These are phyloP conservation scores for Kuraishia ogatae DNA, from an alignment of 805 yeast genomes.

Conservation along the genomic window DNA sequence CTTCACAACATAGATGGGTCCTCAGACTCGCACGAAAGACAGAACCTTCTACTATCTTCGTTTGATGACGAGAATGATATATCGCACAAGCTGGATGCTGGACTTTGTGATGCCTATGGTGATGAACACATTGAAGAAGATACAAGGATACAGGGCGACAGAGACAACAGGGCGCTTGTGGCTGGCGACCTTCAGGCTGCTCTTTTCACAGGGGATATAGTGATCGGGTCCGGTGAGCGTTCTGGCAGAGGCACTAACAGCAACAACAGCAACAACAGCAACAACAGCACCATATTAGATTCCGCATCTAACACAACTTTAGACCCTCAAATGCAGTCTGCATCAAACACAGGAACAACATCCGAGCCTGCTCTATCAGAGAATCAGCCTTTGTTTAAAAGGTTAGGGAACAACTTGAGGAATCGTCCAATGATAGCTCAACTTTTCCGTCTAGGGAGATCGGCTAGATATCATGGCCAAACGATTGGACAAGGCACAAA, in stretches of 20 bases:
- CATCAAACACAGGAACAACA: not conserved
- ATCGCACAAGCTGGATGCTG: not conserved
- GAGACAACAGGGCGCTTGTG: not conserved
- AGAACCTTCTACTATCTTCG: constrained; percentile 8
- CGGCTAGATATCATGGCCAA: constrained; percentile 1
- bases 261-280: not conserved
- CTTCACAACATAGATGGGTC: not conserved
- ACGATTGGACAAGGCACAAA: constrained; percentile 22
- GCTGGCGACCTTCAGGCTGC: not conserved
- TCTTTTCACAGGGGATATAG: constrained; percentile 1
- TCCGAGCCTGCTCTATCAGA: not conserved
- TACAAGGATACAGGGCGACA: not conserved
- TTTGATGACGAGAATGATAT: constrained; percentile 6
- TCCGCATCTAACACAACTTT: not conserved
- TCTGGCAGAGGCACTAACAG: no score
- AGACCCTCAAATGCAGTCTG: not conserved
- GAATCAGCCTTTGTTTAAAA: not conserved
- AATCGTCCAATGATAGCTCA: not conserved
- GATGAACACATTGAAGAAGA: not conserved
- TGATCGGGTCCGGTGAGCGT: not conserved
- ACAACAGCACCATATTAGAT: not conserved
- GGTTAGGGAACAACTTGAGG: not conserved
- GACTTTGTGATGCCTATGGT: not conserved
- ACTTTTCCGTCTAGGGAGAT: not conserved
- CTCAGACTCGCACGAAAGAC: not conserved